A percentile compares a stretch with the other conserved stretches of the same genome.
Conservation (phyloP, 2,329 filamentous ascomycete species). For the Fusarium begoniae region DNA sequence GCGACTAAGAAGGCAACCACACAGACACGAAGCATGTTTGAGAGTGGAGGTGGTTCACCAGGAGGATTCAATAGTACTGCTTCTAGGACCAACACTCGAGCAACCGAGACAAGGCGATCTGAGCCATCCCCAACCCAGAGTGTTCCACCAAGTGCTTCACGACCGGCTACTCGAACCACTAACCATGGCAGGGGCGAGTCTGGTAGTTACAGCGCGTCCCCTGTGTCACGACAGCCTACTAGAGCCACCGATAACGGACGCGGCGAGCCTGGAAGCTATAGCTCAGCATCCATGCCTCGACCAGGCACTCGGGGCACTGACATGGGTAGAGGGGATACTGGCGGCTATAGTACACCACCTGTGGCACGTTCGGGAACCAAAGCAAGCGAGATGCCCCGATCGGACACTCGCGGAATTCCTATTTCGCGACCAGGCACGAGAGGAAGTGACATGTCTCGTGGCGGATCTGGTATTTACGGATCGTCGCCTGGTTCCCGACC, state of each 20-base stretch:
- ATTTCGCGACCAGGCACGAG: conserved; percentile 53
- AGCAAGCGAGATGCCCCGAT: conserved; percentile 34
- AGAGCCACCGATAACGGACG: conserved; percentile 27
- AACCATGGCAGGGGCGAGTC: conserved; percentile 33
- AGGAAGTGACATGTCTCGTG: conserved; percentile 48
- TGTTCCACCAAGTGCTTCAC: conserved; percentile 22
- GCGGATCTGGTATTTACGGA: conserved; percentile 43
- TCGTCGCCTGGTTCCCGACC: conserved; percentile 61
- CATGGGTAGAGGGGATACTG: conserved; percentile 42
- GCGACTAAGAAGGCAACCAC: conserved; percentile 88
- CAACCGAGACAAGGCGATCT: conserved; percentile 29
- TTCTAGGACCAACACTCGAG: conserved; percentile 34
- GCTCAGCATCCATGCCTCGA: conserved; percentile 36
- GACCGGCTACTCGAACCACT: conserved; percentile 23
- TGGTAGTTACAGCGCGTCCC: conserved; percentile 42
- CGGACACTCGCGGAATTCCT: conserved; percentile 43
- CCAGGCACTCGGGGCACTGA: conserved; percentile 38
- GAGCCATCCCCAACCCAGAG: conserved; percentile 28
- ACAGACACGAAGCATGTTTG: conserved; percentile 84
- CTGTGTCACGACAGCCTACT: conserved; percentile 51
- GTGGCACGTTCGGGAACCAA: conserved; percentile 37
- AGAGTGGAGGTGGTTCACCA: conserved; percentile 48
- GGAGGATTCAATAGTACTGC: conserved; percentile 42
- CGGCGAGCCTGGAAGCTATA: conserved; percentile 44
- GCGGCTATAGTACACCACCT: conserved; percentile 32